Base-by-base conservation (phyloP, 163 green algal species). In the Chlorella variabilis region DNA sequence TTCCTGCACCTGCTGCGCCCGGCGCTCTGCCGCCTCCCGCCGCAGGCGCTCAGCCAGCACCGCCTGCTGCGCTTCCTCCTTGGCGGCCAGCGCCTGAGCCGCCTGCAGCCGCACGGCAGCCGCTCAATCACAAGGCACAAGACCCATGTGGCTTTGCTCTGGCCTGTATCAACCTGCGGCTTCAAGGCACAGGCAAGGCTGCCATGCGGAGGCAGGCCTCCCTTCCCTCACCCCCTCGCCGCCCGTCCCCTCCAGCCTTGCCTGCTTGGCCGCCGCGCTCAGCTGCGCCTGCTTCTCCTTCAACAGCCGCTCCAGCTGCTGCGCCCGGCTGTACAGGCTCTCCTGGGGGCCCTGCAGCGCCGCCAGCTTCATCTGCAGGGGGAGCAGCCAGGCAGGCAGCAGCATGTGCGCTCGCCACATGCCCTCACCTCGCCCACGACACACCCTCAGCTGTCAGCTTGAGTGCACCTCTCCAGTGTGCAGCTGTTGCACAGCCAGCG, bases 251-350 rank as follows among this genome's bases (percentile, higher is more conserved):
- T 15, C 45, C 45, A 54, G 45, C 45, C 45, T 54, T 54, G 45
- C 69, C 69, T 62, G 69, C 69, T 76, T 76, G 69, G 69, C 69
- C 3, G 69, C 69, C 8, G 45, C 45, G 45, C 29, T 49, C 36
- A 74, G 48, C 45, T 63, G 62, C 48, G 18, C 29, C 36, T 80
- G 67, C 68, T 80, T 70, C 58, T 80, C 51, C 49, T 59, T 41
- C 45, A 78, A 45, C 20, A 73, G 49, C 27, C 80, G 58, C 36
- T 77, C 70, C 58, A 70, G 49, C 65, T 54, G 77, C 42, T 83
- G 29, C 23, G 48, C 20, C 38, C 62, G 66, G 23, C 25, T 62
- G 66, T 29, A 38, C 27, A 74, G 71, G 31, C 42, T 36, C 59
- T 80, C 49, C 49, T 85, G 48, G 21, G 77, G 69, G 6, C 29